These are phyloP conservation scores for Pholiota conissans DNA, from an alignment of 768 basidiomycete genomes.

Conservation along the genomic window DNA sequence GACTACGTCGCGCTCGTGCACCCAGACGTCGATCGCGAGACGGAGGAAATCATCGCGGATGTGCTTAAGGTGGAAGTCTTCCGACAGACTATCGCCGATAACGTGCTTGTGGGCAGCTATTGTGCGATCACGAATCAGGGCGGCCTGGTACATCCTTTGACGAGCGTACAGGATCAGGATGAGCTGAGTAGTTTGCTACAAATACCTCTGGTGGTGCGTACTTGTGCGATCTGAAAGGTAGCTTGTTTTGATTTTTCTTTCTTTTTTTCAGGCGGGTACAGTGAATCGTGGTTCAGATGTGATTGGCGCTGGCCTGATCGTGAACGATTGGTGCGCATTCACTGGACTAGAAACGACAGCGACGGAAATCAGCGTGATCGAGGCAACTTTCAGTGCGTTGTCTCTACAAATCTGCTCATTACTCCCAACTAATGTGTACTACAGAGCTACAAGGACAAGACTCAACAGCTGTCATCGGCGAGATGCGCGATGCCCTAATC, in stretches of 20 bases:
- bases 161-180: conserved; percentile 95
- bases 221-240: not conserved
- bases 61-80: conserved; percentile 99
- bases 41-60: conserved; percentile 99
- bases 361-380: conserved; percentile 97
- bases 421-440: not conserved
- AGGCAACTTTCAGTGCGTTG: conserved; percentile 91
- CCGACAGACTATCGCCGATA: conserved; percentile 94
- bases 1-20: conserved; percentile 99
- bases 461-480: conserved; percentile 79
- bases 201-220: conserved; percentile 88
- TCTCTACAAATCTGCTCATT: conserved; percentile 1
- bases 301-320: conserved; percentile 94
- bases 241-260: not conserved
- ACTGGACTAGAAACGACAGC: conserved; percentile 99
- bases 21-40: conserved; percentile 97
- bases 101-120: conserved; percentile 96
- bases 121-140: conserved; percentile 96
- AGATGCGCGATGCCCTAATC: conserved; percentile 89
- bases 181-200: conserved; percentile 93
- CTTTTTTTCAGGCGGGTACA: conserved; percentile 76
- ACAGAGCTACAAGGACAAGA: conserved; percentile 88
- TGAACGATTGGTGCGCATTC: conserved; percentile 99
- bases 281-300: conserved; percentile 99
- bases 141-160: conserved; percentile 96